phyloP scores from a whole-genome alignment of 495 filamentous ascomycete genomes.

The Umbilicaria muhlenbergii region DNA sequence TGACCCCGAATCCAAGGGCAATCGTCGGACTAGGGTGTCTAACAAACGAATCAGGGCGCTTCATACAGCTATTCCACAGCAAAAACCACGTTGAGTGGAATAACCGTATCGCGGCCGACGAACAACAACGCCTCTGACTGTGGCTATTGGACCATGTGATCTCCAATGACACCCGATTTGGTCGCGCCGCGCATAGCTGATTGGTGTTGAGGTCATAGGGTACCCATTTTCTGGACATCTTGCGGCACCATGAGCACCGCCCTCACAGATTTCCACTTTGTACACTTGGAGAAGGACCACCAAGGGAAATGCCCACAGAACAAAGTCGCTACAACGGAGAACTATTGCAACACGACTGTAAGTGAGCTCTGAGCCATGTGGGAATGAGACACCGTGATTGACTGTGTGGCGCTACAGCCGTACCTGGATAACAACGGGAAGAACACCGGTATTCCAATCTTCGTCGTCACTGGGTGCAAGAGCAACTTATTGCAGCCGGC shows the following conservation, averaged over 20 bases:
- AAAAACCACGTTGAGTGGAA: not conserved
- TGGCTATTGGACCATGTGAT: not conserved
- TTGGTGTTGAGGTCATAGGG: not conserved
- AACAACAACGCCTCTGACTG: not conserved
- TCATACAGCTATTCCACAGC: not conserved
- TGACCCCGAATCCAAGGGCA: no score
- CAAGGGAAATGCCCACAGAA: not conserved
- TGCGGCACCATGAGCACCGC: not conserved
- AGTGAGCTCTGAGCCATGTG: not conserved
- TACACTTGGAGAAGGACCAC: not conserved
- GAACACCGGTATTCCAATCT: not conserved
- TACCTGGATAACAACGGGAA: not conserved
- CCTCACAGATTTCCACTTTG: no score
- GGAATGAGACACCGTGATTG: no score
- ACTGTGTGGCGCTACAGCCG: not conserved
- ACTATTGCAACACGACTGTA: not conserved
- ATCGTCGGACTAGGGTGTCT: no score
- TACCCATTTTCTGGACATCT: not conserved
- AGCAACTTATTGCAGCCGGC: not conserved
- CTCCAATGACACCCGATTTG: no score
- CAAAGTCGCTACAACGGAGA: not conserved
- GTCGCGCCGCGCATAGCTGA: not conserved
- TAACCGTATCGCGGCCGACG: not conserved
- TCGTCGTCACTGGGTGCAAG: not conserved
- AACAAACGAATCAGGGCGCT: no score